These are phyloP conservation scores for Camellia granthamiana DNA, from an alignment of 148 eudicot species.

Conservation along the genomic window DNA sequence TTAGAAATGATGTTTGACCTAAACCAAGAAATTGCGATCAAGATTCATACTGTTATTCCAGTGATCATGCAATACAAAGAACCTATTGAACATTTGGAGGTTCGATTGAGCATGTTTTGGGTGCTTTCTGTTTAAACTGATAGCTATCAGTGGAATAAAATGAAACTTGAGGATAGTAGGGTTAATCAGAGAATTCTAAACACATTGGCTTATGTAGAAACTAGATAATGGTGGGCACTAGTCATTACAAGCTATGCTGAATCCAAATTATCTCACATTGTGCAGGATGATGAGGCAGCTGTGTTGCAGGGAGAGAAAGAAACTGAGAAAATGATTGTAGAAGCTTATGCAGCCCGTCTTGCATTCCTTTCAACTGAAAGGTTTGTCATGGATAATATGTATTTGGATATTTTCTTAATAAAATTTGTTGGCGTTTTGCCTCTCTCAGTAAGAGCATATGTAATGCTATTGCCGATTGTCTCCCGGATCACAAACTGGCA, in stretches of 20 bases:
- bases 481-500: conserved; percentile 66
- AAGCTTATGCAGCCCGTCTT: conserved; percentile 89
- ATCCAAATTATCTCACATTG: conserved; percentile 11
- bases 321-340: conserved; percentile 95
- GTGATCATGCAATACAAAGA: neutral
- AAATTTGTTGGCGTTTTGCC: neutral
- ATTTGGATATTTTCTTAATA: conserved; percentile 15
- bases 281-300: conserved; percentile 76
- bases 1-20: neutral
- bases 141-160: neutral
- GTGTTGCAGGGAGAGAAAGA: conserved; percentile 88
- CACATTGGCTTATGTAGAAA: neutral
- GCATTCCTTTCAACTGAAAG: conserved; percentile 95
- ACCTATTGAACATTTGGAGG: neutral
- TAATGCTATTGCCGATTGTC: conserved; percentile 58
- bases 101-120: no score
- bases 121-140: neutral
- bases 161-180: neutral
- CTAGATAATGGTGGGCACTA: neutral
- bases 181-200: no score
- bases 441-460: conserved; percentile 64
- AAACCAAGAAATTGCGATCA: neutral
- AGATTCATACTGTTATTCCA: neutral
- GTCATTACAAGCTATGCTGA: neutral
- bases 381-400: conserved; percentile 23